A percentile compares a stretch with the other conserved stretches of the same genome.
These are phyloP conservation scores for Cordyceps javanica DNA, from an alignment of 2,329 filamentous ascomycete genomes.

Conservation along the genomic window DNA sequence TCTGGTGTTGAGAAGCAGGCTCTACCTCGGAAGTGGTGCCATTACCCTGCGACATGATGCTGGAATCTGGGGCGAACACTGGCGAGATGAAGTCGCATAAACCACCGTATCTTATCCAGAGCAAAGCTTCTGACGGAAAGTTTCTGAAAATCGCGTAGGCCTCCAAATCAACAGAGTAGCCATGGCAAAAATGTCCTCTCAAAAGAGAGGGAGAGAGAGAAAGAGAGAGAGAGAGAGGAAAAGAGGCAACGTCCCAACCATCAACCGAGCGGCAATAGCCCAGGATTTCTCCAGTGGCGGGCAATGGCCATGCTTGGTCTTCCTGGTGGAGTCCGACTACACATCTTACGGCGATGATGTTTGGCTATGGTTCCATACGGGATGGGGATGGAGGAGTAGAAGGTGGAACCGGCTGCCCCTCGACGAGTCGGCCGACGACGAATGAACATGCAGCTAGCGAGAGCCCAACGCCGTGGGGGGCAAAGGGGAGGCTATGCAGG, in stretches of 20 bases:
- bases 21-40: neutral
- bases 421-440: neutral
- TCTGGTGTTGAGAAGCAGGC: neutral
- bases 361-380: neutral
- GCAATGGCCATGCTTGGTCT: neutral
- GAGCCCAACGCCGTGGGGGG: neutral
- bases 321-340: neutral
- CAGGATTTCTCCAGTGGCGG: neutral
- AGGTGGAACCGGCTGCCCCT: neutral
- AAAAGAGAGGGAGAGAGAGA: neutral
- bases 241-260: neutral
- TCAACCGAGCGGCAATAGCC: slow-evolving; percentile 3
- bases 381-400: neutral
- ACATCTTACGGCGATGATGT: neutral
- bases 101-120: neutral
- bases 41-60: neutral
- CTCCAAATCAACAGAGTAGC: neutral
- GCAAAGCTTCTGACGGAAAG: neutral
- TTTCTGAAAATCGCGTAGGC: neutral
- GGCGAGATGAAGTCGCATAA: neutral
- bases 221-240: neutral
- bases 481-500: neutral
- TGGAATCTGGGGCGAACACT: neutral
- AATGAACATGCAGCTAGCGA: neutral
- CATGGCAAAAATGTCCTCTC: neutral